Percentiles rank a stretch among this genome's conserved stretches.
These are phyloP conservation scores for Xylariaceae sp. DNA, from an alignment of 2,329 filamentous ascomycete genomes.

Conservation along the genomic window DNA sequence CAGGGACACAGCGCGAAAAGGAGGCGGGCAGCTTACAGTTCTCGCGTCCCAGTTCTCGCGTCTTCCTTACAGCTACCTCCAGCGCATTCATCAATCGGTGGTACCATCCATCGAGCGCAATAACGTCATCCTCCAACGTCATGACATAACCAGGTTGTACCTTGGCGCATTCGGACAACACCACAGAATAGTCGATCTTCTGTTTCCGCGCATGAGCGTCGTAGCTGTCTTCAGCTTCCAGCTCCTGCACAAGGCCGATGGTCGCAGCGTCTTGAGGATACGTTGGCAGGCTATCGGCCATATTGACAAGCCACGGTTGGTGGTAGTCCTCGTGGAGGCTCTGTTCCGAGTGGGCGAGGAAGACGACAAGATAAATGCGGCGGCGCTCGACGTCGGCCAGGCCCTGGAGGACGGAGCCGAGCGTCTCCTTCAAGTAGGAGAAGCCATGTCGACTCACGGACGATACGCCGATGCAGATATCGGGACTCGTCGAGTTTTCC, in stretches of 20 bases:
- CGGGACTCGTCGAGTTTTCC: constrained; percentile 12
- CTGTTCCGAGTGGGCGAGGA: constrained; percentile 21
- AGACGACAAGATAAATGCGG: constrained; percentile 15
- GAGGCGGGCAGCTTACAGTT: constrained; percentile 9
- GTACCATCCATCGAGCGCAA: constrained; percentile 24
- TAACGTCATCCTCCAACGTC: constrained; percentile 24
- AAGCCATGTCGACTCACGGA: constrained; percentile 17
- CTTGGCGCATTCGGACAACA: constrained; percentile 18
- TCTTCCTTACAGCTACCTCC: constrained; percentile 8
- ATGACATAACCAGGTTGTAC: constrained; percentile 17
- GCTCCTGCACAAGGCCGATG: neutral
- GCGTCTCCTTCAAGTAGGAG: constrained; percentile 17
- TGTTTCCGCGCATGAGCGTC: constrained; percentile 8
- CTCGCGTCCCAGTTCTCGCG: constrained; percentile 13
- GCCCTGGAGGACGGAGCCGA: constrained; percentile 19
- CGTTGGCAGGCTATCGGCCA: constrained; percentile 17
- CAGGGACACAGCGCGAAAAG: neutral
- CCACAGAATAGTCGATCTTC: constrained; percentile 22
- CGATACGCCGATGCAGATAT: constrained; percentile 18
- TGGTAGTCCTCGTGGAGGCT: constrained; percentile 12
- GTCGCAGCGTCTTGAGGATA: constrained; percentile 13
- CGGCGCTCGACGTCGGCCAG: constrained; percentile 10
- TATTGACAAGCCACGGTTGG: constrained; percentile 16
- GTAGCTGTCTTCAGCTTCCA: neutral
- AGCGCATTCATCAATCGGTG: constrained; percentile 16